Evolutionary conservation across 2,329 filamentous ascomycete species (phyloP).

Genomic region (Aspergillus pseudoglaucus): DNA sequence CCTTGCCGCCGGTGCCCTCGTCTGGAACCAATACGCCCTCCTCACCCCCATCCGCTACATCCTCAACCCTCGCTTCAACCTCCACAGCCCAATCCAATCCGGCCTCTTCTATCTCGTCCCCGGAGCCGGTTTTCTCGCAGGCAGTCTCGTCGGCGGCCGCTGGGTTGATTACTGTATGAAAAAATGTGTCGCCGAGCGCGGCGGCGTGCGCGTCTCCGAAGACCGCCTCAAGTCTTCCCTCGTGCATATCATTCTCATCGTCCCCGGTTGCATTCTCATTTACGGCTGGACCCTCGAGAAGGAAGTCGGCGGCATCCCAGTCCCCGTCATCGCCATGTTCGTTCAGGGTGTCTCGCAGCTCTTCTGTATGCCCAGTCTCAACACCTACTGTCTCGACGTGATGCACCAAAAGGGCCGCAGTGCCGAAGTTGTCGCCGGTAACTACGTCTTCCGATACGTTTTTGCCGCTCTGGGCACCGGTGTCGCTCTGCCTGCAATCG

Average conservation of each 20-base stretch:
- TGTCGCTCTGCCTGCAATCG: constrained; percentile 65
- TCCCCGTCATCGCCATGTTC: constrained; percentile 67
- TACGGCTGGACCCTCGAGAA: constrained; percentile 62
- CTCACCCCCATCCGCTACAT: constrained; percentile 66
- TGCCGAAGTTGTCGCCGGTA: constrained; percentile 70
- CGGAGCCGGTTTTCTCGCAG: constrained; percentile 61
- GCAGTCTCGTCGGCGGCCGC: constrained; percentile 65
- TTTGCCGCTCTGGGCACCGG: constrained; percentile 67
- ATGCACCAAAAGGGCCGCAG: constrained; percentile 58
- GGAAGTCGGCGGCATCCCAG: constrained; percentile 47
- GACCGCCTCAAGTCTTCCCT: constrained; percentile 59
- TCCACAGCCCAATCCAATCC: constrained; percentile 59
- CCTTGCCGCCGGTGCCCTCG: constrained; percentile 55
- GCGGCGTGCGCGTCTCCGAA: constrained; percentile 57
- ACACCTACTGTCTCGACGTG: constrained; percentile 77
- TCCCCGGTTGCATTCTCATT: constrained; percentile 59
- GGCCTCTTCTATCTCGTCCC: constrained; percentile 71
- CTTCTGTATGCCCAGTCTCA: constrained; percentile 68
- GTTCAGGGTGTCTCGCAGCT: constrained; percentile 67
- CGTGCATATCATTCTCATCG: constrained; percentile 50
- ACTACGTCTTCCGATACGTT: constrained; percentile 71
- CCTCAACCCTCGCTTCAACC: constrained; percentile 65
- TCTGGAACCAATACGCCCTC: constrained; percentile 70
- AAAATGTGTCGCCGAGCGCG: constrained; percentile 54
- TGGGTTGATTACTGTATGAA: constrained; percentile 63